Conservation (phyloP, 768 basidiomycete genomes). For the Lactarius deliciosus region DNA sequence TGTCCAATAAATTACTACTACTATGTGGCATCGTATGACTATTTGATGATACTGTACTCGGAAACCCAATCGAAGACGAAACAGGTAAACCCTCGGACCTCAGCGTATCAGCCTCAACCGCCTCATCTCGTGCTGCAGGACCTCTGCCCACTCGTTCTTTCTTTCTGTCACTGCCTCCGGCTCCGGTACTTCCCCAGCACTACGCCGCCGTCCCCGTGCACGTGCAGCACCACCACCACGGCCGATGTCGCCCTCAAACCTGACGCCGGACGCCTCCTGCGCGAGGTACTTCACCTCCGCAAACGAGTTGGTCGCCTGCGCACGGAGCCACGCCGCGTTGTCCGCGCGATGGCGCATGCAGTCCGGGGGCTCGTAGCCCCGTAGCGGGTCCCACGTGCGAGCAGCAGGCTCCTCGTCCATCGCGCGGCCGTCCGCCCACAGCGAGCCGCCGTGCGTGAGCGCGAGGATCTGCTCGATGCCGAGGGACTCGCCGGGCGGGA, state of each 20-base stretch:
- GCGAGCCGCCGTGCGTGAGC: conserved; percentile 68
- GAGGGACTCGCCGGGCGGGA: conserved; percentile 85
- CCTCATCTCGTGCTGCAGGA: conserved; percentile 18
- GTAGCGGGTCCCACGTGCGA: conserved; percentile 28
- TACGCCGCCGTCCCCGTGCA: conserved; percentile 17
- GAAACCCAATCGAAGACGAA: background rate
- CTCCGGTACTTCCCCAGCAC: background rate
- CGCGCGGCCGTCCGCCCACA: conserved; percentile 56
- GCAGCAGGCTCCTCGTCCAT: conserved; percentile 42
- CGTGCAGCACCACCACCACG: conserved; percentile 33
- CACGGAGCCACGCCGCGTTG: conserved; percentile 65
- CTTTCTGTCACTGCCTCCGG: background rate
- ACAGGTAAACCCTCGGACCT: background rate
- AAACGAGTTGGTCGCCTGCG: conserved; percentile 73
- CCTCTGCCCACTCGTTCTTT: conserved; percentile 22
- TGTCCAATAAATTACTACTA: background rate
- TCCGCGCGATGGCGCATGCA: conserved; percentile 65
- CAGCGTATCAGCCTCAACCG: conserved; percentile 3
- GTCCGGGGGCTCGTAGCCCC: conserved; percentile 57
- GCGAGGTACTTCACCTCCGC: conserved; percentile 70
- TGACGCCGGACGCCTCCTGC: conserved; percentile 48
- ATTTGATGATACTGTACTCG: background rate
- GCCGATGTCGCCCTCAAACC: conserved; percentile 37
- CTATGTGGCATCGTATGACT: background rate
- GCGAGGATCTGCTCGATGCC: conserved; percentile 64